Conservation (phyloP, 2,329 filamentous ascomycete genomes). For the Pestalotiopsis sp. region DNA sequence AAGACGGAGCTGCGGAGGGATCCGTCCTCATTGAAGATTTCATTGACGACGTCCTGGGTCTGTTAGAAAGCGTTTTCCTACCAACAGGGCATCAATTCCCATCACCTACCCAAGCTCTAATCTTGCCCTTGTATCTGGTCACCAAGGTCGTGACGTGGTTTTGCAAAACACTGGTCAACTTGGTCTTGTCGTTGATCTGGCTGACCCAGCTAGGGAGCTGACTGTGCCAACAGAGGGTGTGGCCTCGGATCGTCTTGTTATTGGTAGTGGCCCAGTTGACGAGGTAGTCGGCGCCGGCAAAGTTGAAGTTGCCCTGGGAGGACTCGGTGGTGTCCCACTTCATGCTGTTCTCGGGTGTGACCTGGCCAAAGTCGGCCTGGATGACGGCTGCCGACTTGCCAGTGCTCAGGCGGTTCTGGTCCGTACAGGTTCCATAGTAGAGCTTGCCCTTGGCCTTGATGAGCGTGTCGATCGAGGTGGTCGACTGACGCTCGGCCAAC, state of each 20-base stretch:
- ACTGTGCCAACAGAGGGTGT: conserved; percentile 68
- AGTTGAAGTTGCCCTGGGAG: conserved; percentile 53
- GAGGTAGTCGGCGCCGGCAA: conserved; percentile 57
- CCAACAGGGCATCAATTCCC: no score
- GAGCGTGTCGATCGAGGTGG: conserved; percentile 52
- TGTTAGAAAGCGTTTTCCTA: background rate
- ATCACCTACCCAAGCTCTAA: conserved; percentile 37
- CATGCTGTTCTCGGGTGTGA: conserved; percentile 71
- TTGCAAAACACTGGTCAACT: conserved; percentile 56
- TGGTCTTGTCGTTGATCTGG: conserved; percentile 33
- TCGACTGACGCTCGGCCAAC: conserved; percentile 38
- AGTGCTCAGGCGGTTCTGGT: conserved; percentile 51
- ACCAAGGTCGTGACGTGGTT: conserved; percentile 62
- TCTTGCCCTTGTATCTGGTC: conserved; percentile 63
- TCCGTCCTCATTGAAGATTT: conserved; percentile 66
- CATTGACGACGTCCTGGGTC: conserved; percentile 60
- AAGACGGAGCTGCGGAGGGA: conserved; percentile 63
- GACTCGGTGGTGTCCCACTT: conserved; percentile 61
- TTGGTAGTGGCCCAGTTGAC: conserved; percentile 60
- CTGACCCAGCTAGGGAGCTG: conserved; percentile 63
- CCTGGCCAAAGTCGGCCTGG: conserved; percentile 61
- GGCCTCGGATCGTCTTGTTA: conserved; percentile 62
- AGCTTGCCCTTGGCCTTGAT: conserved; percentile 66
- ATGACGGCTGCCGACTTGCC: conserved; percentile 58
- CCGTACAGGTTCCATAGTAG: conserved; percentile 63